Percentiles rank a stretch among this genome's conserved stretches.
Evolutionary conservation across 352 stramenopile genomes (phyloP).

Genomic region (Phytophthora pseudosyringae): DNA sequence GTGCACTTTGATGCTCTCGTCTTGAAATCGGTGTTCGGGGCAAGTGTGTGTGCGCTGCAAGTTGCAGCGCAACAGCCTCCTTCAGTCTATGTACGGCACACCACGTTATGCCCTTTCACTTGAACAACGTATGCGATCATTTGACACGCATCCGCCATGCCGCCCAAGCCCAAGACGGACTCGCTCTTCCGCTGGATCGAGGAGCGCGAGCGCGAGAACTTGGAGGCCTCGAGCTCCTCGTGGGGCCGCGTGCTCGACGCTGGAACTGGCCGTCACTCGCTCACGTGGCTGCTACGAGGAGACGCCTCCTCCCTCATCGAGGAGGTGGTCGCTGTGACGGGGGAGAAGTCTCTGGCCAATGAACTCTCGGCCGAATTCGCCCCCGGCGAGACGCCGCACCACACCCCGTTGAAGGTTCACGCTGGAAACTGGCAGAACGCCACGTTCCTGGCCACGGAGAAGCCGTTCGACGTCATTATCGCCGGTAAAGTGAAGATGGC

Average conservation of each 20-base stretch:
- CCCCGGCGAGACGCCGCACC: conserved; percentile 33
- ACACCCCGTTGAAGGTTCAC: conserved; percentile 48
- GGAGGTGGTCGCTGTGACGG: conserved; percentile 75
- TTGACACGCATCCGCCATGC: conserved; percentile 11
- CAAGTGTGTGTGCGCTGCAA: too few relatives aligned
- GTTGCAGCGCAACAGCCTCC: not conserved
- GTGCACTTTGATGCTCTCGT: too few relatives aligned
- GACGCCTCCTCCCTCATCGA: conserved; percentile 33
- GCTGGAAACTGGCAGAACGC: conserved; percentile 80
- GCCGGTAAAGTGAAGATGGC: conserved; percentile 40
- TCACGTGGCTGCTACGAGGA: conserved; percentile 81
- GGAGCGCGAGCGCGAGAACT: conserved; percentile 48
- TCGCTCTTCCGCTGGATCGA: conserved; percentile 81
- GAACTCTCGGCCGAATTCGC: conserved; percentile 49
- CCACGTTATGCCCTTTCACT: not conserved
- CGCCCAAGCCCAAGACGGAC: conserved; percentile 55
- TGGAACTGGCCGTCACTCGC: conserved; percentile 89
- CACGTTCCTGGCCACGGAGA: conserved; percentile 63
- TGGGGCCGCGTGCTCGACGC: conserved; percentile 88
- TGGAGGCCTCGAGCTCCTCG: conserved; percentile 16
- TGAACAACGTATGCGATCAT: not conserved
- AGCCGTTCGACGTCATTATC: conserved; percentile 81
- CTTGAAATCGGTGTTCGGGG: too few relatives aligned
- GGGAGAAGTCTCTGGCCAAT: conserved; percentile 61
- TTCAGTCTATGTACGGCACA: not conserved